Evolutionary conservation across 2,329 filamentous ascomycete genomes (phyloP), one percentile per base, ranked within the genome.

Genomic region (Botryosphaeria agaves): DNA sequence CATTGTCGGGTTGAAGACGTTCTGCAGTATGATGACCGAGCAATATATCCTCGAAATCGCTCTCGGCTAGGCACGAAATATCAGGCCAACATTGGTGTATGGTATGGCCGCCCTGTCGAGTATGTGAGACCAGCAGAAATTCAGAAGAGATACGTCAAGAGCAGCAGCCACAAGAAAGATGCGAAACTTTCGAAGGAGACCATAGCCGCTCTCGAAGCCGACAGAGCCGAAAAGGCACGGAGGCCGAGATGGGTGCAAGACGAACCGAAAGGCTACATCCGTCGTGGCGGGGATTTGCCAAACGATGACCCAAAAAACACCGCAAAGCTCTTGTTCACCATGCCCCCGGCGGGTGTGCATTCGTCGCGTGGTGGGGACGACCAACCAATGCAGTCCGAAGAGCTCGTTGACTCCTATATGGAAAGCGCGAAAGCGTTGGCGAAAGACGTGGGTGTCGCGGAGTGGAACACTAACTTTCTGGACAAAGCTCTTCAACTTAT

Each of bases 1-100:
- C 89, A 98, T 55, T 94, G 85, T 55, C 80, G 84, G 41, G 79
- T 89, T 1, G 85, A 95, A 52, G 89, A 98, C 57, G 89, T 83
- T 0, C 62, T 98, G 18, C 89, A 98, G 51, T 92, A 93, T 48
- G 89, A 98, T 46, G 89, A 98, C 52, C 76, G 89, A 39, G 60
- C 61, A 3, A 95, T 98, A 40, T 95, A 95, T 48, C 89, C 89
- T 6, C 77, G 89, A 40, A 87, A 89, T 11, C 91, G 85, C 48
- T 95, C 89, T 32, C 77, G 89, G 21, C 64, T 95, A 21, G 89
- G 89, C 5, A 82, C 84, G 7, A 74, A 84, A 32, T 84, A 95
- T 52, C 89, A 98, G 58, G 87, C 89, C 3, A 76, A 74, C 41
- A 80, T 93, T 19, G 62, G 69, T 29, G 66, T 79, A 5, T 98